Base-by-base conservation (phyloP, 495 filamentous ascomycete genomes). In the Pyrenopolyporus hunteri region DNA sequence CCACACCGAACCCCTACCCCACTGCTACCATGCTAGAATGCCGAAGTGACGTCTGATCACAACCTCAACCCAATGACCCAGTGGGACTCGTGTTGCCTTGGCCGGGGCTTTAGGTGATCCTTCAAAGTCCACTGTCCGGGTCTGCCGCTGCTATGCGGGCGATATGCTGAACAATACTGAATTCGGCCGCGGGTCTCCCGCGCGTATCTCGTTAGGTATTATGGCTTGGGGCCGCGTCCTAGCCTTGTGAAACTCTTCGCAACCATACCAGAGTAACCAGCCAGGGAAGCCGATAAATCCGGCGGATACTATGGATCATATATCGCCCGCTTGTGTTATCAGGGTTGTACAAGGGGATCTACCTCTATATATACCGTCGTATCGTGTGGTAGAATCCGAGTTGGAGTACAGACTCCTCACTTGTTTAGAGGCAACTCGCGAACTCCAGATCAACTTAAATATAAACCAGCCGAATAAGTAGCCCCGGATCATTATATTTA, bases 271-370 rank as follows among this genome's bases (percentile, higher is more conserved):
- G 5, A 36, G 28, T 40, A 7, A 39, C 35, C 8, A 40, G 17
- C 9, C n/a, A 40, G n/a, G n/a, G 17, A 57, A 45, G 59, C 51
- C 57, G 59, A 63, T 52, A 46, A 57, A 50, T 25, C 52, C 40
- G 16, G 19, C 52, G 53, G 53, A 23, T 35, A n/a, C 52, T 57
- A 17, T 57, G 53, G 53, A 23, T 35, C 13, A 57, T 57, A 17
- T 46, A 52, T 55, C 26, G 26, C 51, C 51, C 51, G 46, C 11
- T 29, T 11, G 23, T 43, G 33, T 16, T 39, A 47, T 51, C 51
- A 22, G 20, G n/a, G n/a, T n/a, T n/a, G 37, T 5, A 40, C 16
- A 26, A 36, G 2, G 39, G 29, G 43, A 11, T 8, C 3, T 13
- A 25, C 5, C 28, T 25, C n/a, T 49, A 55, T 48, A 53, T 48